phyloP scores from a whole-genome alignment of 352 stramenopile species.

The Thalassiosira mediterranea region DNA sequence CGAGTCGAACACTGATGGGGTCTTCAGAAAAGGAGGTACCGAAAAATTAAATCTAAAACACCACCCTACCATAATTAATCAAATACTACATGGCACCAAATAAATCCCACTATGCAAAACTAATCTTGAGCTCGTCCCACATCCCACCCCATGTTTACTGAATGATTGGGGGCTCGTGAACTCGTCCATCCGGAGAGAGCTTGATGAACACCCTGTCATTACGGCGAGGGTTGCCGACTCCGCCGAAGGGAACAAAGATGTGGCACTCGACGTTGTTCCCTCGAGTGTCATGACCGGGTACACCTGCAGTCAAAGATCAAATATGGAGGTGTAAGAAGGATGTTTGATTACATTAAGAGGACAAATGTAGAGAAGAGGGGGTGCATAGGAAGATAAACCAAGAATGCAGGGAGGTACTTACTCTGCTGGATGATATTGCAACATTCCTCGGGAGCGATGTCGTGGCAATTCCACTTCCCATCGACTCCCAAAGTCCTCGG shows the following conservation, averaged over 20 bases:
- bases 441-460: slow-evolving; percentile 24
- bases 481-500: slow-evolving; percentile 30
- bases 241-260: slow-evolving; percentile 49
- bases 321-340: no score
- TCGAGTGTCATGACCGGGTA: slow-evolving; percentile 14
- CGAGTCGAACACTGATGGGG: no score
- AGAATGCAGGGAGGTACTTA: no score
- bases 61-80: no score
- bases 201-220: slow-evolving; percentile 40
- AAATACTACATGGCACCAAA: no score
- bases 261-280: slow-evolving; percentile 44
- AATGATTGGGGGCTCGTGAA: slow-evolving; percentile 42
- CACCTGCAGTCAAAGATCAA: not conserved
- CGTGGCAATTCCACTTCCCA: slow-evolving; percentile 38
- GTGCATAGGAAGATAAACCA: no score
- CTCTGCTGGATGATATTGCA: slow-evolving; percentile 26
- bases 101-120: no score
- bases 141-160: slow-evolving; percentile 4
- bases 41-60: no score
- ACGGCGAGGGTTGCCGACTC: slow-evolving; percentile 21
- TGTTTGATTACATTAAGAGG: no score
- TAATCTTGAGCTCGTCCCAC: no score
- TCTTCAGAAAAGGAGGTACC: no score
- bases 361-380: no score
- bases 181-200: slow-evolving; percentile 42